Evolutionary conservation across 2,329 filamentous ascomycete genomes (phyloP).

Genomic region (Xylariaceae sp.): DNA sequence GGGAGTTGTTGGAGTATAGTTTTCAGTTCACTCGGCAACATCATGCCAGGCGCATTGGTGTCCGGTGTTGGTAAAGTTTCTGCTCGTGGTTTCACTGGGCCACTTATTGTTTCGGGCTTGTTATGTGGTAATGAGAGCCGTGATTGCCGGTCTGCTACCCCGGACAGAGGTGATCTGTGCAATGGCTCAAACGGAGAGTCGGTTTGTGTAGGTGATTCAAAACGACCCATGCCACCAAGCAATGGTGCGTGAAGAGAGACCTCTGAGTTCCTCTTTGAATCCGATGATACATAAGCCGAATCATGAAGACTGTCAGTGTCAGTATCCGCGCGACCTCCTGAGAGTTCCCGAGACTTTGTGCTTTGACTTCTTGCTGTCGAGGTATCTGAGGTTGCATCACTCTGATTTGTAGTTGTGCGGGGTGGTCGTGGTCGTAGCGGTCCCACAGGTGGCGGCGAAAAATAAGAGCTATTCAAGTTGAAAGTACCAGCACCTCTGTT

Average conservation of each 20-base stretch:
- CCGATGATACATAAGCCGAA: slow-evolving; percentile 52
- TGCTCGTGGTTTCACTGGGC: slow-evolving; percentile 34
- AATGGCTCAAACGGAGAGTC: slow-evolving; percentile 33
- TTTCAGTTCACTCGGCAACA: slow-evolving; percentile 52
- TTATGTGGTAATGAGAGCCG: slow-evolving; percentile 52
- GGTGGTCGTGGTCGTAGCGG: slow-evolving; percentile 42
- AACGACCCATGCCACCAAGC: slow-evolving; percentile 40
- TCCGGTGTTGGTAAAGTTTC: slow-evolving; percentile 54
- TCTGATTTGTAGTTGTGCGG: slow-evolving; percentile 47
- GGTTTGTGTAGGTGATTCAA: slow-evolving; percentile 41
- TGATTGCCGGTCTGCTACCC: slow-evolving; percentile 48
- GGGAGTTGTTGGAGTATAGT: slow-evolving; percentile 47
- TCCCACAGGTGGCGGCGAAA: slow-evolving; percentile 33
- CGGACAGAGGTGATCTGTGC: slow-evolving; percentile 34
- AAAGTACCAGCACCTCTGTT: slow-evolving; percentile 48
- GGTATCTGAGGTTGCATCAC: slow-evolving; percentile 38
- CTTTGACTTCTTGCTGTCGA: slow-evolving; percentile 22
- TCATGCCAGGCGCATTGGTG: slow-evolving; percentile 44
- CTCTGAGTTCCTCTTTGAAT: slow-evolving; percentile 51
- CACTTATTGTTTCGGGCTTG: slow-evolving; percentile 38
- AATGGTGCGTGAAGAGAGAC: slow-evolving; percentile 41
- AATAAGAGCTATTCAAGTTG: slow-evolving; percentile 44
- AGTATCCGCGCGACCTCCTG: slow-evolving; percentile 37
- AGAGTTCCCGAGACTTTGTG: slow-evolving; percentile 19
- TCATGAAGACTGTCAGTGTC: slow-evolving; percentile 46